Conservation (phyloP, 176 grass and related monocot species). For the Typha latifolia region DNA sequence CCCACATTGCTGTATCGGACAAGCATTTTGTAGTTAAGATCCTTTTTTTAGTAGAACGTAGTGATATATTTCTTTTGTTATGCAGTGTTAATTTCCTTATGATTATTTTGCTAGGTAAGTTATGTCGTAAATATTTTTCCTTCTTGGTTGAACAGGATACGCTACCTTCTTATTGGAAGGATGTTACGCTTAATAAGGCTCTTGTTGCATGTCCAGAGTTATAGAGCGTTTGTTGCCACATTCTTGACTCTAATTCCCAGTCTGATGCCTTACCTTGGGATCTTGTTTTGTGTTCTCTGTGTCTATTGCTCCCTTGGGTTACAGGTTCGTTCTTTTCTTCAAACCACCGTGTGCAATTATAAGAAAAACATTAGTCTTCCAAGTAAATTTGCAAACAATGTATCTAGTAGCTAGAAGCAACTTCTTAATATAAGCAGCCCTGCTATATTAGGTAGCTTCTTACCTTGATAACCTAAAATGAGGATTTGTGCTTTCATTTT, state of each 20-base stretch:
- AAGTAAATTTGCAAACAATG: too few relatives aligned
- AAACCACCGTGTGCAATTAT: not conserved
- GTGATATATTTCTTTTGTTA: not conserved
- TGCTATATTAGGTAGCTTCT: too few relatives aligned
- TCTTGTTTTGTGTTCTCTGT: conserved; percentile 80
- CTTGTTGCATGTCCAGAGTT: conserved; percentile 69
- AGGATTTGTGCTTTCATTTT: too few relatives aligned
- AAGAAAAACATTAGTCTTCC: too few relatives aligned
- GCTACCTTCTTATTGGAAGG: conserved; percentile 93
- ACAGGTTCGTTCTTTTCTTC: conserved; percentile 37
- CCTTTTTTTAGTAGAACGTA: not conserved
- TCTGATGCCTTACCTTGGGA: conserved; percentile 93
- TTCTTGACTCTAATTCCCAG: conserved; percentile 90
- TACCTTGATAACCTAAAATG: too few relatives aligned
- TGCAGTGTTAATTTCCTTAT: conserved; percentile 11
- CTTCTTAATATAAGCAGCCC: too few relatives aligned
- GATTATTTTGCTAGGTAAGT: conserved; percentile 4
- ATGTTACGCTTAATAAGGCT: conserved; percentile 89
- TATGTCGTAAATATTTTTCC: conserved; percentile 11
- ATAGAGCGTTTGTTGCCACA: conserved; percentile 91
- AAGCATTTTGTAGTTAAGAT: not conserved
- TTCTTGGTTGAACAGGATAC: conserved; percentile 61
- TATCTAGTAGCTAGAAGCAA: too few relatives aligned
- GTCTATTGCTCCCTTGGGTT: conserved; percentile 91
- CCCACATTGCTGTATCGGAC: not conserved